A percentile compares a stretch with the other conserved stretches of the same genome.
Evolutionary conservation across 2,329 filamentous ascomycete species (phyloP).

Genomic region (Hawksworthiomyces lignivorus): DNA sequence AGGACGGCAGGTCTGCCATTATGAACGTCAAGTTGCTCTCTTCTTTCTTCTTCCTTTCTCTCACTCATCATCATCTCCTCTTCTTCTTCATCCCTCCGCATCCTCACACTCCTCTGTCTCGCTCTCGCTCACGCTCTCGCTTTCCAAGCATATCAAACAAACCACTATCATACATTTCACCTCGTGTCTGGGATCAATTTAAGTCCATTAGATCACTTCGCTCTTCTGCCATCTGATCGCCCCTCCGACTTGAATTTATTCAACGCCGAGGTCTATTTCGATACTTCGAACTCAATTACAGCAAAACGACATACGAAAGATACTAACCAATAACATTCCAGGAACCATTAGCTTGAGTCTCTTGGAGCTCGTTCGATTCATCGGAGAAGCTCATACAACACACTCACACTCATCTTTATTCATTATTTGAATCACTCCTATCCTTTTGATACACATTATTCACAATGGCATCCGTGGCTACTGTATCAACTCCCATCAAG

Average conservation of each 20-base stretch:
- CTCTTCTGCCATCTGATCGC: slow-evolving; percentile 39
- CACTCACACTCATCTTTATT: slow-evolving; percentile 18
- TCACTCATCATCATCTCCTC: slow-evolving; percentile 18
- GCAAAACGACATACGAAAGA: slow-evolving; percentile 23
- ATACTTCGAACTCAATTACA: slow-evolving; percentile 37
- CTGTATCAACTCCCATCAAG: slow-evolving; percentile 87
- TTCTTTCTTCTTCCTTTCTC: slow-evolving; percentile 17
- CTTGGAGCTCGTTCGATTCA: slow-evolving; percentile 47
- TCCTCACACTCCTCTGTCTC: slow-evolving; percentile 9
- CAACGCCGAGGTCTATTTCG: slow-evolving; percentile 33
- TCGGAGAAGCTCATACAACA: slow-evolving; percentile 31
- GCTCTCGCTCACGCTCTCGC: slow-evolving; percentile 10
- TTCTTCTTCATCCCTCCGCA: slow-evolving; percentile 9
- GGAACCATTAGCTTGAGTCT: slow-evolving; percentile 54
- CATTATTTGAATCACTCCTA: neutral
- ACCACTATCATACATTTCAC: slow-evolving; percentile 8
- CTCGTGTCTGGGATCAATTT: slow-evolving; percentile 24
- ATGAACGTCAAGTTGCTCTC: slow-evolving; percentile 7
- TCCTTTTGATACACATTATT: slow-evolving; percentile 24
- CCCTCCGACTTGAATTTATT: slow-evolving; percentile 36
- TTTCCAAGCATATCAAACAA: slow-evolving; percentile 11
- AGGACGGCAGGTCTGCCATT: slow-evolving; percentile 9
- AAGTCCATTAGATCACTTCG: slow-evolving; percentile 43
- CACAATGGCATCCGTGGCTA: slow-evolving; percentile 69
- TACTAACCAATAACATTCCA: slow-evolving; percentile 39